Evolutionary conservation across 106 monocot genomes (phyloP), one percentile per base, ranked within the genome.

Genomic region (Posidonia australis): DNA sequence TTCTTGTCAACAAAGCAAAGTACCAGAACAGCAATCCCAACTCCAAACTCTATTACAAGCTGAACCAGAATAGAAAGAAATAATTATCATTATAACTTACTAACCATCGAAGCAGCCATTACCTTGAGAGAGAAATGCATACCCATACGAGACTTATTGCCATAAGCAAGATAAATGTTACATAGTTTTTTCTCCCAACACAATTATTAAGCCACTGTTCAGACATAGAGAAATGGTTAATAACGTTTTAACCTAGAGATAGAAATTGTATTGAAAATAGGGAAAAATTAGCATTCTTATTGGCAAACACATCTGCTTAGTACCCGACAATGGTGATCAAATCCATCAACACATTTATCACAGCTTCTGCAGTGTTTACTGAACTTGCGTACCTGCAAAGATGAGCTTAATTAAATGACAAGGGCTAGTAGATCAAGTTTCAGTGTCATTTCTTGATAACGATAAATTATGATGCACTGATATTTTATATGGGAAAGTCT

Each of bases 321-420:
- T 54, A 98, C 96, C 87, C 96, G 76, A 29, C 96, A 98, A 72
- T 98, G 96, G 66, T 98, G 96, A 63, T 98, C 96, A 77, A 98
- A 98, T 55, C 90, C 90, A 81, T 98, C 96, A 30, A 91, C 87
- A 80, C 96, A 98, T 74, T 98, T 98, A 69, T 98, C 96, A 70
- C 96, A 98, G 41, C 96, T 98, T 84, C 90, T 82, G 53, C 96
- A 98, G 69, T 98, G 96, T 61, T 98, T 98, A 66, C 96, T 98
- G 70, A 82, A 91, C 70, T 85, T 87, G 10, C 82, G 80, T 23
- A 98, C 96, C 96, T 90, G 75, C 44, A 71, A 72, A 25, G 26
- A 25, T 13, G 12, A 58, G 58, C 17, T 17, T 28, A 29, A 58
- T 58, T 6, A 0, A 58, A 23, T 9, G 12, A 13, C 10, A 55